Conservation (phyloP, 768 basidiomycete species). For the Agaricus sinodeliciosus region DNA sequence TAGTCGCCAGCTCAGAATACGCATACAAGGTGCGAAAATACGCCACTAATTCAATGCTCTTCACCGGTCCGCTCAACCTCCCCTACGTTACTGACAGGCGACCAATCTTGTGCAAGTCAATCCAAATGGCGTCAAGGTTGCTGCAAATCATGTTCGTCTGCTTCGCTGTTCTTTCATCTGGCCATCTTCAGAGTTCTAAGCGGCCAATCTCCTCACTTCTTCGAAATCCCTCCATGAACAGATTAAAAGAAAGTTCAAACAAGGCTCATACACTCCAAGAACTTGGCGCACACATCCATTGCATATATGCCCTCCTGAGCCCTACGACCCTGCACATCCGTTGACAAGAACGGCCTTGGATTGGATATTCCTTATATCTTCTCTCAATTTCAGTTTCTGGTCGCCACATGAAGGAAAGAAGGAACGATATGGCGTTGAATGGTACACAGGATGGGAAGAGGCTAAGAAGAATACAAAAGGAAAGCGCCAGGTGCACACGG, state of each 20-base stretch:
- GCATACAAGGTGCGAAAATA: conserved; percentile 43
- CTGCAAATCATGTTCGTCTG: conserved; percentile 57
- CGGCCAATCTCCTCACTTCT: conserved; percentile 3
- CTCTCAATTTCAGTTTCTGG: conserved; percentile 90
- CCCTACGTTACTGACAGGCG: conserved; percentile 29
- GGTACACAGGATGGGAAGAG: conserved; percentile 64
- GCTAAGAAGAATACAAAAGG: background rate
- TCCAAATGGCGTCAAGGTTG: conserved; percentile 51
- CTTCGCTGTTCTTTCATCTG: background rate
- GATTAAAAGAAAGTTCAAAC: conserved; percentile 54
- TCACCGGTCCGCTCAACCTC: conserved; percentile 1
- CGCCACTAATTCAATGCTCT: conserved; percentile 2
- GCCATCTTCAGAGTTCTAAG: conserved; percentile 3
- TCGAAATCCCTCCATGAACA: conserved; percentile 20
- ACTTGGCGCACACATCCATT: conserved; percentile 76
- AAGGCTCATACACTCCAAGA: conserved; percentile 68
- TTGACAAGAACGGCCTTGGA: conserved; percentile 55
- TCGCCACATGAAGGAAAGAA: conserved; percentile 53
- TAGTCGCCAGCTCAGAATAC: conserved; percentile 48
- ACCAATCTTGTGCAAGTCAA: conserved; percentile 56
- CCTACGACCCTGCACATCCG: conserved; percentile 46
- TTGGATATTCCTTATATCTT: conserved; percentile 87
- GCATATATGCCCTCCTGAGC: conserved; percentile 68
- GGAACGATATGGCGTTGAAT: conserved; percentile 72
- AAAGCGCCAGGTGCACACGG: conserved; percentile 50